A percentile compares a stretch with the other conserved stretches of the same genome.
Evolutionary conservation across 2,329 filamentous ascomycete species (phyloP).

Genomic region (Colletotrichum cordylinicola): DNA sequence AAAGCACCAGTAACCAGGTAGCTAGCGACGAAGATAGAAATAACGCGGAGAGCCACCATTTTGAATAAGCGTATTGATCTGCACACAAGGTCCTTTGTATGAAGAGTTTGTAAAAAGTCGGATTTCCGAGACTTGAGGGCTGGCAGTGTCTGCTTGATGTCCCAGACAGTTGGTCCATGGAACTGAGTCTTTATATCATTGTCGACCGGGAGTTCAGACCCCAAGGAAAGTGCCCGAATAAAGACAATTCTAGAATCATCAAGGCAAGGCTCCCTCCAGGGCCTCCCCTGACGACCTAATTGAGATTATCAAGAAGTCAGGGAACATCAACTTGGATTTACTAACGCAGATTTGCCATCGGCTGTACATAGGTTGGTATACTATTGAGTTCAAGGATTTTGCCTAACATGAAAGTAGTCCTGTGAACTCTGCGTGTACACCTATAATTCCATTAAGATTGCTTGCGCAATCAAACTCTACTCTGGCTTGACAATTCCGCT

Average conservation of each 20-base stretch:
- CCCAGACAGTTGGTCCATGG: background rate
- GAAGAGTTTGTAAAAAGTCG: background rate
- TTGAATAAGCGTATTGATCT: background rate
- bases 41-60: background rate
- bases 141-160: background rate
- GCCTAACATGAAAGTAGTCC: background rate
- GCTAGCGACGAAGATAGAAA: background rate
- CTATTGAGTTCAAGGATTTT: background rate
- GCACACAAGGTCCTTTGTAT: background rate
- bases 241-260: background rate
- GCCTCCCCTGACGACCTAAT: background rate
- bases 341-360: background rate
- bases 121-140: background rate
- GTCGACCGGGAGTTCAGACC: background rate
- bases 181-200: background rate
- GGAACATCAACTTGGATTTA: background rate
- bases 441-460: background rate
- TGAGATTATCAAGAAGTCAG: background rate
- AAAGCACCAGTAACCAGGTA: background rate
- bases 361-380: background rate
- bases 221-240: background rate
- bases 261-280: background rate
- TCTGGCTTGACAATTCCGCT: too few relatives aligned
- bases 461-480: background rate
- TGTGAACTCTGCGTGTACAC: background rate